These are phyloP conservation scores for Harrya chromipes DNA, from an alignment of 768 basidiomycete genomes.

Conservation along the genomic window DNA sequence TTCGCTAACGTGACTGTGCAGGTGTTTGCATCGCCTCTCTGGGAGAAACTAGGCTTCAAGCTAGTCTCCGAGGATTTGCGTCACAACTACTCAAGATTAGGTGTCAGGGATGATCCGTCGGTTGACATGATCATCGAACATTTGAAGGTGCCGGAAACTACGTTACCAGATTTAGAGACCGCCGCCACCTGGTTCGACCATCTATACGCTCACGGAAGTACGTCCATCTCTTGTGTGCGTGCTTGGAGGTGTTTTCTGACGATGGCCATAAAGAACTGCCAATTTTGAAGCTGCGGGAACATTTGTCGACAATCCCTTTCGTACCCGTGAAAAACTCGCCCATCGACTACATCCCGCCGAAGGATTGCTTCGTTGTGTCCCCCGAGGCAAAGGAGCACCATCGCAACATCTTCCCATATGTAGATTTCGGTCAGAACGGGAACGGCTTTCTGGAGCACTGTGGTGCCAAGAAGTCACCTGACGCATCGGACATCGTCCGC, in stretches of 20 bases:
- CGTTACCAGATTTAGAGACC: neutral
- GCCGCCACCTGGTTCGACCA: constrained; percentile 9
- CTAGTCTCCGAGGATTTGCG: neutral
- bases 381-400: constrained; percentile 1
- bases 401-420: constrained; percentile 12
- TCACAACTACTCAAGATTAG: constrained; percentile 12
- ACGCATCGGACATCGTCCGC: constrained; percentile 9
- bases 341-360: constrained; percentile 1
- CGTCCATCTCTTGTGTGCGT: neutral
- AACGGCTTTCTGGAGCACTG: constrained; percentile 14
- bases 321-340: constrained; percentile 4
- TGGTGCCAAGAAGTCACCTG: constrained; percentile 12
- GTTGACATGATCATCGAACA: constrained; percentile 1
- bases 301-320: constrained; percentile 8
- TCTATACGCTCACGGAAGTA: constrained; percentile 7
- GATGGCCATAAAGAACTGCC: constrained; percentile 3
- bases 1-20: neutral
- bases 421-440: constrained; percentile 11
- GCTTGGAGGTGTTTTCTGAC: neutral
- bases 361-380: constrained; percentile 13
- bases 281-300: constrained; percentile 1
- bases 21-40: constrained; percentile 8
- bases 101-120: constrained; percentile 7
- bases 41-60: constrained; percentile 12
- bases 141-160: constrained; percentile 1